A percentile compares a stretch with the other conserved stretches of the same genome.
Conservation (phyloP, 306 rosid genomes). For the Rosa persica region DNA sequence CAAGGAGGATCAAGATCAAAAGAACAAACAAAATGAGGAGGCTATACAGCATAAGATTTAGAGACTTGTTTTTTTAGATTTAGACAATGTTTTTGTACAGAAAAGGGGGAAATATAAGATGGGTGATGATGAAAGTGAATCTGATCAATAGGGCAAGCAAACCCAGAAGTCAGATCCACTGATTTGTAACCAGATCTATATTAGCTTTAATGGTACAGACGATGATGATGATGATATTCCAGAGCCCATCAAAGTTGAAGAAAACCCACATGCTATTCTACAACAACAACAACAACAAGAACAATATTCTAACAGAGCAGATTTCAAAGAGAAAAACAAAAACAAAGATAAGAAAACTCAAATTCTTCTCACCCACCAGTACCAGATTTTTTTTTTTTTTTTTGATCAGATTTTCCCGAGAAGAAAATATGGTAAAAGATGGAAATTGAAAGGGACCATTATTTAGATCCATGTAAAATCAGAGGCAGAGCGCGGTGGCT, state of each 20-base stretch:
- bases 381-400: conserved; percentile 4
- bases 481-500: conserved; percentile 67
- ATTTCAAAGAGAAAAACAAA: background rate
- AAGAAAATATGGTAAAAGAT: conserved; percentile 16
- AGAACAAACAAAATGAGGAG: background rate
- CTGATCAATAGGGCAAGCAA: background rate
- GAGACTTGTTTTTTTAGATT: conserved; percentile 14
- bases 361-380: conserved; percentile 37
- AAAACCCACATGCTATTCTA: conserved; percentile 47
- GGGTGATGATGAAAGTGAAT: background rate
- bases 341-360: conserved; percentile 4
- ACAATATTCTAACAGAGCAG: conserved; percentile 34
- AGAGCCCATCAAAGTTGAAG: conserved; percentile 32
- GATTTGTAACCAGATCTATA: conserved; percentile 38
- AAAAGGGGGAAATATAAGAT: background rate
- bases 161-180: conserved; percentile 33
- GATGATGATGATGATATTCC: conserved; percentile 16
- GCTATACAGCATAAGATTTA: background rate
- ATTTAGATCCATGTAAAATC: conserved; percentile 26
- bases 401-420: conserved; percentile 36
- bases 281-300: conserved; percentile 33
- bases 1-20: background rate
- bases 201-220: conserved; percentile 48
- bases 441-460: conserved; percentile 18
- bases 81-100: conserved; percentile 46